Evolutionary conservation across 257 asterid genomes (phyloP).

Genomic region (Vinca minor): DNA sequence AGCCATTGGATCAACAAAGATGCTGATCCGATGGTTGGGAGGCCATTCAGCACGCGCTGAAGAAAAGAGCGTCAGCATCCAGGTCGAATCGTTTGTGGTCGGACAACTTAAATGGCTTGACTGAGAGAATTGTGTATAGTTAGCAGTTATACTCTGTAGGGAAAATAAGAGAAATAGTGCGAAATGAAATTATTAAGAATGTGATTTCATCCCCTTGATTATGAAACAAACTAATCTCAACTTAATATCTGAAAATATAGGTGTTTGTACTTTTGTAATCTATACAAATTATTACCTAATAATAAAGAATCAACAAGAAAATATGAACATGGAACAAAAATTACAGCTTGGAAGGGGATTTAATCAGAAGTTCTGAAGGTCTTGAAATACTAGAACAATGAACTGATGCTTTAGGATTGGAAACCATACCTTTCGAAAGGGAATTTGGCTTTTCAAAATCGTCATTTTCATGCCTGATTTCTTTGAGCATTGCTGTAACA

Average conservation of each 20-base stretch:
- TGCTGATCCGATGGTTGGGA: no score
- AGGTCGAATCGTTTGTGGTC: no score
- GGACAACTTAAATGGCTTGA: no score
- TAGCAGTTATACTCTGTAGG: no score
- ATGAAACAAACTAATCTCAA: background rate
- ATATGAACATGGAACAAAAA: conserved; percentile 16
- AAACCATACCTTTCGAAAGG: conserved; percentile 14
- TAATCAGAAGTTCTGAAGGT: conserved; percentile 43
- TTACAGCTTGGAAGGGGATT: conserved; percentile 40
- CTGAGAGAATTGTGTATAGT: no score
- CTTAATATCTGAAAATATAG: background rate
- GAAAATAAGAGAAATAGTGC: background rate
- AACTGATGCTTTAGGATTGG: conserved; percentile 33
- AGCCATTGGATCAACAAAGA: no score
- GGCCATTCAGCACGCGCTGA: no score
- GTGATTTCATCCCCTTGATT: background rate
- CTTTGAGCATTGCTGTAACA: conserved; percentile 61
- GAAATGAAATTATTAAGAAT: background rate
- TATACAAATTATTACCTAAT: conserved; percentile 20
- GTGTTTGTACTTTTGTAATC: conserved; percentile 6
- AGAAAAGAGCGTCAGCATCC: no score
- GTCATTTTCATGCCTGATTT: conserved; percentile 45
- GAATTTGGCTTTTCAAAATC: conserved; percentile 39
- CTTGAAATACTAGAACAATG: conserved; percentile 62
- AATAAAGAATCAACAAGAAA: conserved; percentile 26